Evolutionary conservation across 139 green algal genomes (phyloP).

Genomic region (Marvania coccoides): DNA sequence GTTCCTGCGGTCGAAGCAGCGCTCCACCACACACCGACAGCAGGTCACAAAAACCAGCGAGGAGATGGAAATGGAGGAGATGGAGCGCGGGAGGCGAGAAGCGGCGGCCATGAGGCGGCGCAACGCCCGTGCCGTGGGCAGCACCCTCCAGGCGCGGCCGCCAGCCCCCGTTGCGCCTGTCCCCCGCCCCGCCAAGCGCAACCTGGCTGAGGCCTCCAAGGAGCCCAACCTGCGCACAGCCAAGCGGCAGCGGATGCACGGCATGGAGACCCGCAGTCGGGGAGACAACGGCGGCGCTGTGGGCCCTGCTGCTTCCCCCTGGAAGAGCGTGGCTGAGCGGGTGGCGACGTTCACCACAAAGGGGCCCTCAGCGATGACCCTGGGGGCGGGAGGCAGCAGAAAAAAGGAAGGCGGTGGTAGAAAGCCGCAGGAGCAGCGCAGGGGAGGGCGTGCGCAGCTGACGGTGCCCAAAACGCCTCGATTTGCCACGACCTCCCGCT

Average conservation of each 20-base stretch:
- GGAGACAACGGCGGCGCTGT: neutral
- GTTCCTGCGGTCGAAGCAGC: neutral
- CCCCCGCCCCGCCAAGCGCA: conserved; percentile 14
- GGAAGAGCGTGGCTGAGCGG: conserved; percentile 23
- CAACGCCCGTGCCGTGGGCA: conserved; percentile 31
- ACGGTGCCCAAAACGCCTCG: conserved; percentile 18
- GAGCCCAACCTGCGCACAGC: conserved; percentile 38
- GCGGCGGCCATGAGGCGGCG: neutral
- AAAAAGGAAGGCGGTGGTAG: neutral
- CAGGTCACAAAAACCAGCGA: conserved; percentile 35
- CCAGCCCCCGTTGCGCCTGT: conserved; percentile 1
- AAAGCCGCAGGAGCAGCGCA: neutral
- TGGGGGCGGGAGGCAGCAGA: neutral
- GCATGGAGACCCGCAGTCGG: conserved; percentile 12
- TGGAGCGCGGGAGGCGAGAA: conserved; percentile 21
- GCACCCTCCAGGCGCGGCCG: conserved; percentile 4
- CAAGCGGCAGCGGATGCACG: conserved; percentile 28
- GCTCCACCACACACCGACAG: neutral
- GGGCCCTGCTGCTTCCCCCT: neutral
- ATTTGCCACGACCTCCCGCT: conserved; percentile 36
- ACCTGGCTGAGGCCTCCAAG: conserved; percentile 1
- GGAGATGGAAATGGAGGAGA: conserved; percentile 42
- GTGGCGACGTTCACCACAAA: conserved; percentile 6
- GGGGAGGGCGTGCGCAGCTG: neutral
- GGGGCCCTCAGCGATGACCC: neutral